Percentiles rank a stretch among this genome's conserved stretches.
These are phyloP conservation scores for Boeremia exigua DNA, from an alignment of 2,329 filamentous ascomycete genomes.

Conservation along the genomic window DNA sequence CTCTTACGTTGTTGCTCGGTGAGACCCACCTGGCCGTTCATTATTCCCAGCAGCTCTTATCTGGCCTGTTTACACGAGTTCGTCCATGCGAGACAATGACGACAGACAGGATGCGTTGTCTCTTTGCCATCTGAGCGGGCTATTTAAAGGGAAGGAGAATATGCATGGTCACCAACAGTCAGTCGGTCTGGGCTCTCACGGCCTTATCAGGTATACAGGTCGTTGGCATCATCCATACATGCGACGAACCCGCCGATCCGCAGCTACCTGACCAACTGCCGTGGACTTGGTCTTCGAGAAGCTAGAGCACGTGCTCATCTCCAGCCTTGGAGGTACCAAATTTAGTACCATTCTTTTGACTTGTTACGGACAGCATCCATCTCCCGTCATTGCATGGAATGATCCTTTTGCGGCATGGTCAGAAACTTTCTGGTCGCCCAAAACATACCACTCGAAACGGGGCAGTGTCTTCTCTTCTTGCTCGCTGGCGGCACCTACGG, in stretches of 20 bases:
- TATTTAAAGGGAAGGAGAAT: no score
- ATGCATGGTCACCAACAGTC: no score
- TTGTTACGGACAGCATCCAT: not conserved
- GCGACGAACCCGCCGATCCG: not conserved
- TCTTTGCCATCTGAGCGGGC: no score
- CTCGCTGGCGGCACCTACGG: not conserved
- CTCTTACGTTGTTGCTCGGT: no score
- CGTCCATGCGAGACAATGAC: no score
- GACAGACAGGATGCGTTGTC: no score
- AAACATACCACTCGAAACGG: not conserved
- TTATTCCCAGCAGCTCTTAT: no score
- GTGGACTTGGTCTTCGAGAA: not conserved
- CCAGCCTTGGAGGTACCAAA: not conserved
- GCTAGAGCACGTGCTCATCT: not conserved
- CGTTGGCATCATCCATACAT: not conserved
- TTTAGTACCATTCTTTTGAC: not conserved
- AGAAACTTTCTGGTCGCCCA: not conserved
- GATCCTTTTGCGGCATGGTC: not conserved
- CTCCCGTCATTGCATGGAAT: not conserved
- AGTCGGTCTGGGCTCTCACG: no score
- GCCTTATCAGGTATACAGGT: no score
- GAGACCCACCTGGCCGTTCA: no score
- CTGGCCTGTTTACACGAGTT: no score
- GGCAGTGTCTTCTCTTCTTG: constrained; percentile 6
- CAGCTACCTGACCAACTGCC: not conserved